phyloP scores from a whole-genome alignment of 2,329 filamentous ascomycete species.

The Trichoderma simmonsii region DNA sequence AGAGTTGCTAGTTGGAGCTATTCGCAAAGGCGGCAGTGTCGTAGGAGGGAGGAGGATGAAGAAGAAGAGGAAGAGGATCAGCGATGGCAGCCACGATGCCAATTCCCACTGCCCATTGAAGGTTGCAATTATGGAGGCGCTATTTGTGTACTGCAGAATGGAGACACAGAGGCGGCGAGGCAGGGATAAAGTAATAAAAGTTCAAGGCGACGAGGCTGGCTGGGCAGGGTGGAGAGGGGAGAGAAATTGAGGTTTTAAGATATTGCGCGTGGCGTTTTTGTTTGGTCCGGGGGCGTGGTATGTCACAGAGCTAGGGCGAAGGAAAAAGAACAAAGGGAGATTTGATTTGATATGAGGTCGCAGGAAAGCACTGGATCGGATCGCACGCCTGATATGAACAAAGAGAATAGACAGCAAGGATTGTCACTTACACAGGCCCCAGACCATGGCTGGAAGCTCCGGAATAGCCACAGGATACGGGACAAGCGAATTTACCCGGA shows the following conservation, averaged over 20 bases:
- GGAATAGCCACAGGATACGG: background rate
- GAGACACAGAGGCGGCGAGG: background rate
- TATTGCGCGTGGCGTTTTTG: background rate
- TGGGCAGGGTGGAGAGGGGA: background rate
- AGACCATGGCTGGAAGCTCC: constrained; percentile 19
- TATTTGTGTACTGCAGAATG: background rate
- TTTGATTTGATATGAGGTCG: background rate
- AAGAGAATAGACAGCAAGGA: background rate
- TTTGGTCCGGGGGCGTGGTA: background rate
- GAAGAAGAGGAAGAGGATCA: background rate
- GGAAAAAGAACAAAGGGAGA: background rate
- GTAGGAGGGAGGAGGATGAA: background rate
- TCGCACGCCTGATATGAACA: background rate
- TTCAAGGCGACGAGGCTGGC: constrained; percentile 3
- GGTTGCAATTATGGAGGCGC: background rate
- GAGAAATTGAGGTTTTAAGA: background rate
- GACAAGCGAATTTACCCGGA: background rate
- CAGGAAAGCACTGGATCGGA: background rate
- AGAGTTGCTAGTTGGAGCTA: background rate
- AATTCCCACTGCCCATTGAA: background rate
- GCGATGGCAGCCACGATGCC: background rate
- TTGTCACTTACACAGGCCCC: constrained; percentile 19
- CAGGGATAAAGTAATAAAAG: constrained; percentile 8
- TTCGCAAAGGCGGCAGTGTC: background rate
- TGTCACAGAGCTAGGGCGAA: background rate